Evolutionary conservation across 495 filamentous ascomycete species (phyloP), one percentile per base, ranked within the genome.

Genomic region (Cenococcum geophilum): DNA sequence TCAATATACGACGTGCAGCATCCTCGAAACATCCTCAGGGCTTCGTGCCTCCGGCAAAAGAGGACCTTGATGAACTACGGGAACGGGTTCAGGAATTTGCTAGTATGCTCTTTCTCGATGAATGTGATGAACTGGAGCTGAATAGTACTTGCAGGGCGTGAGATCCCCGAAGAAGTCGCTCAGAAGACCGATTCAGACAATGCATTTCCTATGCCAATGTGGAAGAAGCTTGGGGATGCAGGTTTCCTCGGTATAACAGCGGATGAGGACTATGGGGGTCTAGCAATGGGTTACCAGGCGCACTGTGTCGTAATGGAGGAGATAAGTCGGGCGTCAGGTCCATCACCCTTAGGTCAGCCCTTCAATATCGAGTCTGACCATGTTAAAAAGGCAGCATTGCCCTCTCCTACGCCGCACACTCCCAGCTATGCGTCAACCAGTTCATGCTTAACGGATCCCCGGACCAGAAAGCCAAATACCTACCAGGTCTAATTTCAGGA

Each of bases 291-390:
- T 40, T 98, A 98, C 75, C 95, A 98, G 73, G 95, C 95, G 32
- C 93, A 98, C 70, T 97, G 92, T 72, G 78, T 95, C 4, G 89
- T 97, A 10, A 92, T 98, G 88, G 93, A 98, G 72, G 93, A 97
- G 76, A 76, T 88, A 14, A 84, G 81, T 62, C 79, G 85, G 58
- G 85, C 85, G 34, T 85, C 82, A 64, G 83, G 83, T 82, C 64
- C 32, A 66, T 55, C 16, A 25, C 22, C 12, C 20, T 43, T 40
- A 57, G 43, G 14, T 61, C n/a, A 32, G 6, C 35, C 49, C 68
- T 85, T 81, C 79, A 9, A 74, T 79, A 16, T 10, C 12, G 43
- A 56, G 49, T 14, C 49, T 52, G 21, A 52, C 49, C 20, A 14
- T 14, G 20, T 32, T 21, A 52, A 16, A 23, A 52, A 78, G 91